These are phyloP conservation scores for Warburgia ugandensis DNA, from an alignment of 164 flowering plant genomes.

Conservation along the genomic window DNA sequence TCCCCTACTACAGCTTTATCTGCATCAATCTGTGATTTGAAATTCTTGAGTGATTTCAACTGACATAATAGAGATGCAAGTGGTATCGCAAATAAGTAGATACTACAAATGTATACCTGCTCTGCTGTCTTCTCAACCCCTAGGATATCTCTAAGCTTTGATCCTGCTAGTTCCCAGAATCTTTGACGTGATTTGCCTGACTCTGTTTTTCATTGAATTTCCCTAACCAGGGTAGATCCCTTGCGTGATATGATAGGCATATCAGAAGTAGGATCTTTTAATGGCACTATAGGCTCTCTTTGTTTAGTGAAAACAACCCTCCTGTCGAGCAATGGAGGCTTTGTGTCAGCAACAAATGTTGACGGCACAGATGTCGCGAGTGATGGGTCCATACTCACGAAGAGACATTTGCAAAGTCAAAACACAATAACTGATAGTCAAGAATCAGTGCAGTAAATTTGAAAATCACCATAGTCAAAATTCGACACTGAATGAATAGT, in stretches of 20 bases:
- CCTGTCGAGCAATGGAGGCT: slow-evolving; percentile 96
- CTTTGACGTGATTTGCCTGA: slow-evolving; percentile 85
- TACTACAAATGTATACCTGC: slow-evolving; percentile 42
- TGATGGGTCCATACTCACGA: no score
- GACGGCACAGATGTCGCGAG: not conserved
- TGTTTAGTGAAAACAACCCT: slow-evolving; percentile 93
- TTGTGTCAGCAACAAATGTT: slow-evolving; percentile 53
- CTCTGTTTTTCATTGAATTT: slow-evolving; percentile 87
- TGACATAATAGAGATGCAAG: not conserved
- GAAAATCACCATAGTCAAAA: no score
- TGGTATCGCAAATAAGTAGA: not conserved
- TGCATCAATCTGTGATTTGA: slow-evolving; percentile 68
- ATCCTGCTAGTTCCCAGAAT: slow-evolving; percentile 99
- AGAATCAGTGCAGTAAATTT: no score
- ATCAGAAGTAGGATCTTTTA: slow-evolving; percentile 96
- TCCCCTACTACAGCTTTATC: slow-evolving; percentile 93
- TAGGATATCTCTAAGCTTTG: slow-evolving; percentile 90
- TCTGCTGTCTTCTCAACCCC: slow-evolving; percentile 95
- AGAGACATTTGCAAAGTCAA: no score
- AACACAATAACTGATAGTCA: no score
- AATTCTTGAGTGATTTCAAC: not conserved
- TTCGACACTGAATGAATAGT: no score
- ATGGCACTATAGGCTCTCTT: slow-evolving; percentile 91
- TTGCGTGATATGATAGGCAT: slow-evolving; percentile 97
- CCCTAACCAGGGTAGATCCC: slow-evolving; percentile 83